Evolutionary conservation across 164 flowering plant species (phyloP).

Genomic region (Nymphaea thermarum): DNA sequence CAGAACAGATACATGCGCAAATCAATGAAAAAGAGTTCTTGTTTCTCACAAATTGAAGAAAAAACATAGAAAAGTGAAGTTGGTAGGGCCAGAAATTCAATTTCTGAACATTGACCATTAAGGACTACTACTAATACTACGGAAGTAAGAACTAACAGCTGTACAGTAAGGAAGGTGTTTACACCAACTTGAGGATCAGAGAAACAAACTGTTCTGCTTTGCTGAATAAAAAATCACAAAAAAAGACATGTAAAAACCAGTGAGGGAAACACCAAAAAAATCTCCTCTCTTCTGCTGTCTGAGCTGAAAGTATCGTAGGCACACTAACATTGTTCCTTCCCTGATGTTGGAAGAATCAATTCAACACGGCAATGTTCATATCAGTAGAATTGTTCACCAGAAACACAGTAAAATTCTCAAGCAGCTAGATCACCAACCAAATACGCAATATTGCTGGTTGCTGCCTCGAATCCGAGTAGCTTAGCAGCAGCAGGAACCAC

Average conservation of each 20-base stretch:
- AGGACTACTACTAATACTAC: neutral
- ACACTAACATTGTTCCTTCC: neutral
- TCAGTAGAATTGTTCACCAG: neutral
- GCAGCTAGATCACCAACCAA: neutral
- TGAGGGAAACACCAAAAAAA: neutral
- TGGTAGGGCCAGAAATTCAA: no score
- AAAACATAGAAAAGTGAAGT: no score
- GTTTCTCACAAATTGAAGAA: neutral
- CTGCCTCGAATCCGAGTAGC: neutral
- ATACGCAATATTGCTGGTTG: neutral
- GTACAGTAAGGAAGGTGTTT: neutral
- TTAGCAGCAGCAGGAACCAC: slow-evolving; percentile 6
- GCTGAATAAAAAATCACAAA: neutral
- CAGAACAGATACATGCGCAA: no score
- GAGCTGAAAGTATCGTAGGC: neutral
- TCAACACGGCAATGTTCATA: neutral
- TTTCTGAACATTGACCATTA: no score
- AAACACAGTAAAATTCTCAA: neutral
- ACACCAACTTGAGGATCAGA: neutral
- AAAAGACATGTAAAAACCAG: neutral
- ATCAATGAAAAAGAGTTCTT: neutral
- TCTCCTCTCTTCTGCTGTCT: neutral
- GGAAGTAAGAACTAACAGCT: neutral
- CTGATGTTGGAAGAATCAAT: neutral
- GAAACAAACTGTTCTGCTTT: neutral